Evolutionary conservation across 768 basidiomycete species (phyloP), one percentile per base, ranked within the genome.

Genomic region (Leccinellum luteum): DNA sequence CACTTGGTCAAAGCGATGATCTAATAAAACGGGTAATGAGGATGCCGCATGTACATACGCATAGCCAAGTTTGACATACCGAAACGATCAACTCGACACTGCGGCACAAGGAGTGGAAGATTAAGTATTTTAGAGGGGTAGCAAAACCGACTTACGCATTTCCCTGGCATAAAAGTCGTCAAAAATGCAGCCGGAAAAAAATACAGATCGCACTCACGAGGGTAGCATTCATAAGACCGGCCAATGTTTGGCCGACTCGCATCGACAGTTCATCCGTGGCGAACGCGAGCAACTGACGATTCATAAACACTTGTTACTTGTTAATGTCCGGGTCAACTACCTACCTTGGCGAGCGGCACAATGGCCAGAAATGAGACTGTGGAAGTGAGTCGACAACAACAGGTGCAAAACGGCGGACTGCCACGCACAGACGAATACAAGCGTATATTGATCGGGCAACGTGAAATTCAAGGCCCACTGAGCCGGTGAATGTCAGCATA

Each of bases 221-320:
- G 14, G 92, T 94, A 21, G 92, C 92, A 73, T 94, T 94, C 55
- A 94, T 69, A 3, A 94, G 79, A 38, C 92, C 92, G 3, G 91
- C 90, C 12, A 92, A 74, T 2, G 91, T 91, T 70, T 90, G 87
- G 2, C 92, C 92, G 2, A 93, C 85, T 30, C 91, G 84, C 55
- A 92, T 66, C 3, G 92, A 89, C 17, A 94, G 62, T 61, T 94
- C 90, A 58, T 94, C 92, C 0, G 92, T 94, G 14, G 90, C 90
- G 66, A 92, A 93, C 1, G 86, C 87, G 2, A 94, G 78, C 5
- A 93, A 73, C 87, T 90, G 56, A 2, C 31, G 48, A 38, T 21
- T 17, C 9, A 30, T 65, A 19, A 60, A 62, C 13, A 58, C 31
- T 7, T 27, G n/a, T 19, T 45, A 45, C 6, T 38, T 8, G 19